These are phyloP conservation scores for Spergularia azorica DNA, from an alignment of 179 eudicot species.

Conservation along the genomic window DNA sequence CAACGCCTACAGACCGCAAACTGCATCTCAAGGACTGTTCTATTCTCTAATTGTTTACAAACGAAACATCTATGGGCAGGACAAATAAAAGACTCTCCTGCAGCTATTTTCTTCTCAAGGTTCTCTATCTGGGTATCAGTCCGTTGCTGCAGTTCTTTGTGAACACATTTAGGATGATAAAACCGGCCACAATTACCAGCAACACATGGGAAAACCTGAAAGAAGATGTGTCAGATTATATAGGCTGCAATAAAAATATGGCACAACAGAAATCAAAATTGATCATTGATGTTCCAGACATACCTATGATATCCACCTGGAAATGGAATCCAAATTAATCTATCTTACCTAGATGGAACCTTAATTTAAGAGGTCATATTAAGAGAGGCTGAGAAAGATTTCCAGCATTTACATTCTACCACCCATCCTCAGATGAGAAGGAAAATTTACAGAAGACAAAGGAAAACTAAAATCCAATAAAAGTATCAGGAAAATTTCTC, in stretches of 20 bases:
- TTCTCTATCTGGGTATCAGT: slow-evolving; percentile 41
- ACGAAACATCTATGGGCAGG: slow-evolving; percentile 70
- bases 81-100: slow-evolving; percentile 70
- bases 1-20: slow-evolving; percentile 93
- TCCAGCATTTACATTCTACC: not conserved
- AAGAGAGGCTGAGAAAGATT: not conserved
- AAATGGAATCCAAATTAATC: not conserved
- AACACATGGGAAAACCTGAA: slow-evolving; percentile 84
- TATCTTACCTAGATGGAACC: not conserved
- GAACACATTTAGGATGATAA: slow-evolving; percentile 76
- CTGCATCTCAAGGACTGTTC: slow-evolving; percentile 52
- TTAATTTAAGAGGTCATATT: not conserved
- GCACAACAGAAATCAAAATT: slow-evolving; percentile 7
- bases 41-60: slow-evolving; percentile 65
- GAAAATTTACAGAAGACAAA: too few relatives aligned
- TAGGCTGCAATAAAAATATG: slow-evolving; percentile 1
- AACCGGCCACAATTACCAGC: slow-evolving; percentile 81
- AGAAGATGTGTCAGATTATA: slow-evolving; percentile 21
- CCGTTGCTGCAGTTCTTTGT: slow-evolving; percentile 42
- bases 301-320: not conserved
- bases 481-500: too few relatives aligned
- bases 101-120: slow-evolving; percentile 54
- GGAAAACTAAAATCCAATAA: too few relatives aligned
- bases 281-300: not conserved
- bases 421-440: too few relatives aligned